Evolutionary conservation across 306 rosid genomes (phyloP), one percentile per base, ranked within the genome.

Genomic region (Alnus glutinosa): DNA sequence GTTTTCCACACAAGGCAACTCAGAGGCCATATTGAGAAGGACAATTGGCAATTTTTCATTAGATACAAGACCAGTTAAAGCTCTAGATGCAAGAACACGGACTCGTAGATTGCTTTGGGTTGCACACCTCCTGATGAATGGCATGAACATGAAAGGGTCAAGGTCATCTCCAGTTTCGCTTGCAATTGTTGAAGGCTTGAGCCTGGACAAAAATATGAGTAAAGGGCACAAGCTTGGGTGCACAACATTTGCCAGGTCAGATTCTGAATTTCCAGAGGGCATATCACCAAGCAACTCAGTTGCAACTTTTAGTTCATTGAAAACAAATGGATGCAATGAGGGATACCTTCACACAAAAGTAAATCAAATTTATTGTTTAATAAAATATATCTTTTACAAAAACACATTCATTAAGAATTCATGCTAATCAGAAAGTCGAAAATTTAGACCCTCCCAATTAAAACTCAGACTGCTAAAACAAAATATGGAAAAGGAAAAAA

Each of bases 181-280:
- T 80, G 96, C 95, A 69, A 93, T 83, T 69, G 97, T 91, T 79
- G 98, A 92, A 77, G 98, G 98, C 87, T 90, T 91, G 70, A 95
- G 94, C 91, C 98, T 89, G 52, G 97, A 89, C 74, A 95, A 82
- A 77, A 95, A 91, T 78, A 92, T 95, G 68, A 95, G 87, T 73
- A 92, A 83, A n/a, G 98, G 98, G 83, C 86, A 95, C 92, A 95
- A 81, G 83, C 98, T 95, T 66, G 98, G 98, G 86, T 95, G 98
- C 87, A 95, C 91, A 84, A 85, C 87, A 77, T 86, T 91, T 84
- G 92, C 94, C 74, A 81, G 77, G 85, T 80, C 83, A 77, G 84
- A 85, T 82, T 83, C 89, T 63, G 87, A 83, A 77, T 77, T 70
- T 81, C 83, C 90, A 73, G 90, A 87, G 54, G 86, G 80, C 62